phyloP scores from a whole-genome alignment of 768 basidiomycete genomes.

The Boletus patriciae region DNA sequence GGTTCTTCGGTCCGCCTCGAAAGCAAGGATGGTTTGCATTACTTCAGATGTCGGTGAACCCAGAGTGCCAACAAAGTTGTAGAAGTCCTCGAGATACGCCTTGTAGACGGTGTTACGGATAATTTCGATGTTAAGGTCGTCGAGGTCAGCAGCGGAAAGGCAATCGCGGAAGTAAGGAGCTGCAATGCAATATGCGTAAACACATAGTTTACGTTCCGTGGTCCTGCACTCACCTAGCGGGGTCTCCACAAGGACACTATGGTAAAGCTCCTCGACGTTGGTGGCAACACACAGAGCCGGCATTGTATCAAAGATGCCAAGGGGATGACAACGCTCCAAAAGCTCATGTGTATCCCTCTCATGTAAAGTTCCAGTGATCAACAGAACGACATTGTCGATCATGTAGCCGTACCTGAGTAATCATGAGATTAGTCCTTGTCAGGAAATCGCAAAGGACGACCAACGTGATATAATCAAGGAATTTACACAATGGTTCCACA shows the following conservation, averaged over 20 bases:
- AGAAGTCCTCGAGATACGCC: slow-evolving; percentile 97
- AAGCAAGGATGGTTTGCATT: slow-evolving; percentile 89
- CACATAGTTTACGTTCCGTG: not conserved
- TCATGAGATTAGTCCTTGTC: slow-evolving; percentile 2
- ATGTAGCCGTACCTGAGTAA: slow-evolving; percentile 87
- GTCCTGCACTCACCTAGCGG: slow-evolving; percentile 73
- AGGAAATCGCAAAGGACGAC: slow-evolving; percentile 32
- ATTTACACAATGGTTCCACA: slow-evolving; percentile 85
- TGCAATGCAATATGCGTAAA: slow-evolving; percentile 18
- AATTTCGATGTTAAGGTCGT: slow-evolving; percentile 99
- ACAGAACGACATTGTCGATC: slow-evolving; percentile 98
- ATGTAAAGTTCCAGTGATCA: slow-evolving; percentile 96
- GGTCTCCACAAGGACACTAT: slow-evolving; percentile 95
- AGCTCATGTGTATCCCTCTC: slow-evolving; percentile 97
- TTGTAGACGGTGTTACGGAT: slow-evolving; percentile 99
- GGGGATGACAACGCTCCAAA: slow-evolving; percentile 92
- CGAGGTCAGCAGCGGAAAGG: slow-evolving; percentile 91
- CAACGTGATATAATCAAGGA: slow-evolving; percentile 97
- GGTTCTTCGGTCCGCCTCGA: slow-evolving; percentile 95
- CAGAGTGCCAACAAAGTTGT: slow-evolving; percentile 75
- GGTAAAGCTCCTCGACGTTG: slow-evolving; percentile 97
- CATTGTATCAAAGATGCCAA: slow-evolving; percentile 98
- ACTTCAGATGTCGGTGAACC: slow-evolving; percentile 86
- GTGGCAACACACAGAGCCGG: slow-evolving; percentile 98
- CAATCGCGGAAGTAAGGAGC: slow-evolving; percentile 98